Base-by-base conservation (phyloP, 2,329 filamentous ascomycete genomes). In the Fusarium foetens region DNA sequence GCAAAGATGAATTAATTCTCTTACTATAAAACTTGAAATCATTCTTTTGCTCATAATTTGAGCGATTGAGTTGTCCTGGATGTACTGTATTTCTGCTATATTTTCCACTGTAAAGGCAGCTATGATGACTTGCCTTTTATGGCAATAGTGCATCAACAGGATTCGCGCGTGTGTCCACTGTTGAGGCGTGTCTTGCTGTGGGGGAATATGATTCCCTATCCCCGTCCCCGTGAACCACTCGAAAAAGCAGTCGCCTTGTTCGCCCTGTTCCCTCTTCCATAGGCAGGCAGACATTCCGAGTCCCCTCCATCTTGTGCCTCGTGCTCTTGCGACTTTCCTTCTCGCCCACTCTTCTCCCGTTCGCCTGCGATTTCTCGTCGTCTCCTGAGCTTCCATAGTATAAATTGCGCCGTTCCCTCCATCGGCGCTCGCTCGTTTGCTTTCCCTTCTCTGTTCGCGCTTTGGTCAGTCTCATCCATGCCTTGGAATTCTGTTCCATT, bases 261-360 rank as follows among this genome's bases (percentile, higher is more conserved):
- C 71, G 70, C 75, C 75, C 71, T 73, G 74, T 52, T 74, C 66
- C 63, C 43, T 63, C 29, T 49, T 46, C 41, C 53, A 53, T 58
- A 68, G 58, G 53, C 58, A 72, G 57, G 45, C 63, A 75, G 68
- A 52, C 55, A 68, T 66, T 66, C 61, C 62, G 41, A 68, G 62
- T 55, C 57, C 63, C 68, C 49, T 73, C 64, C 61, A 63, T 65
- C 64, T 63, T 58, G 49, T 58, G 51, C 68, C 60, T 65, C 63
- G 51, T 57, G 51, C 36, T 25, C 36, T 59, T 60, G 59, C 68
- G 43, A 65, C 71, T 66, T 75, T 70, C 63, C 60, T 69, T 71
- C 58, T 73, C 60, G 60, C 71, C 75, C 75, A 76, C 68, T 76
- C 59, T 67, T 67, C 69, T 70, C 38, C 63, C 42, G 68, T 73